These are phyloP conservation scores for Podila epicladia DNA, from an alignment of 192 early-diverging fungal genomes.

Conservation along the genomic window DNA sequence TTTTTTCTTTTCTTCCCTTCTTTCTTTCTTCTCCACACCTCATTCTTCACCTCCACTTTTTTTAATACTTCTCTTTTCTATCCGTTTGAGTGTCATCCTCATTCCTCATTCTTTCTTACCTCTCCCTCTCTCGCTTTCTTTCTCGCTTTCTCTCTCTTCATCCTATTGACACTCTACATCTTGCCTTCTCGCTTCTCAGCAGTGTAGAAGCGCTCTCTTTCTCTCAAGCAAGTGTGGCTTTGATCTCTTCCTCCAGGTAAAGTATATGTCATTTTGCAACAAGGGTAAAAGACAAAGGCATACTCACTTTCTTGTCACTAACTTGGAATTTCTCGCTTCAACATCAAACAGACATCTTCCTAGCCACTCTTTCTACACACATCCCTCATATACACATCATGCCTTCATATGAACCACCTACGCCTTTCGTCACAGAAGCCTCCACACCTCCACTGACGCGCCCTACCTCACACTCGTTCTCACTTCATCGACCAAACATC, in stretches of 20 bases:
- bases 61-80: neutral
- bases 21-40: neutral
- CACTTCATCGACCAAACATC: slow-evolving; percentile 28
- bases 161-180: neutral
- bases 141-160: too few relatives aligned
- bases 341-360: neutral
- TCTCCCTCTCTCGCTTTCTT: neutral
- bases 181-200: neutral
- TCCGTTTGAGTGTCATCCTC: neutral
- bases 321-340: neutral
- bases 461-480: slow-evolving; percentile 27
- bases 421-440: neutral
- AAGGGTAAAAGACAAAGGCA: neutral
- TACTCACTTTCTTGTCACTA: neutral
- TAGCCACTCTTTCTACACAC: neutral
- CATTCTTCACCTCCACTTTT: neutral
- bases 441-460: slow-evolving; percentile 4
- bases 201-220: neutral
- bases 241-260: too few relatives aligned
- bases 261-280: neutral
- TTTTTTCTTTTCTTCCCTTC: neutral
- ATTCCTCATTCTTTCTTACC: neutral
- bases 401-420: neutral
- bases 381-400: neutral
- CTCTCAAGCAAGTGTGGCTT: slow-evolving; percentile 4